Conservation (phyloP, 2,329 filamentous ascomycete species). For the Ophiostoma ulmi region DNA sequence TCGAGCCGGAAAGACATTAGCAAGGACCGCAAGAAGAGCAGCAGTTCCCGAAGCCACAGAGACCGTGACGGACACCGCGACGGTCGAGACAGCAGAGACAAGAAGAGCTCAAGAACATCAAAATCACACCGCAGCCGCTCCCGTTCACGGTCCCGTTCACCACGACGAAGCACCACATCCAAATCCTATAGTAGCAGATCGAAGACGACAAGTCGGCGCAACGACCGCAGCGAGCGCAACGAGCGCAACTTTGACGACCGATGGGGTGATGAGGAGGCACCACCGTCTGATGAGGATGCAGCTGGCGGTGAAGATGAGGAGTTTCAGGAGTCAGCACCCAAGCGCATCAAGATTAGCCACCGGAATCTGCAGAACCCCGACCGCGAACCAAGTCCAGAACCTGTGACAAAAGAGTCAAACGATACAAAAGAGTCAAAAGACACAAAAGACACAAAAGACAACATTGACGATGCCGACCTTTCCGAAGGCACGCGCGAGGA, state of each 20-base stretch:
- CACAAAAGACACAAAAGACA: constrained; percentile 19
- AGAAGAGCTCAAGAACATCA: constrained; percentile 13
- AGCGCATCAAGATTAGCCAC: constrained; percentile 62
- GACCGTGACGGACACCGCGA: neutral
- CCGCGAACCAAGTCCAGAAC: constrained; percentile 29
- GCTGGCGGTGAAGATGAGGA: constrained; percentile 50
- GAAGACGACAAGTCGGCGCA: constrained; percentile 39
- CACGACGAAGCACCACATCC: constrained; percentile 26
- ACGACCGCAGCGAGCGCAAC: constrained; percentile 32
- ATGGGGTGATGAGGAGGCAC: constrained; percentile 73
- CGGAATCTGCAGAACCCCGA: constrained; percentile 38
- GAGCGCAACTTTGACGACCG: constrained; percentile 61
- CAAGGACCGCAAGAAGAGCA: constrained; percentile 36
- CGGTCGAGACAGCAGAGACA: constrained; percentile 19
- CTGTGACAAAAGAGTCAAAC: constrained; percentile 1
- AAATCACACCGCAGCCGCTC: constrained; percentile 31
- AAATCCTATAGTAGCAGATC: constrained; percentile 38
- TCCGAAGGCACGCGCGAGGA: constrained; percentile 58
- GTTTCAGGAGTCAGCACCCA: constrained; percentile 64
- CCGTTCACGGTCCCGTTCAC: constrained; percentile 22
- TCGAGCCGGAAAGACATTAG: constrained; percentile 1
- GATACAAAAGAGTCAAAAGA: neutral
- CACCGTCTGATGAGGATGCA: constrained; percentile 36
- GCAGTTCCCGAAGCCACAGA: neutral
- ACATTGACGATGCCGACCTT: constrained; percentile 43